Evolutionary conservation across 192 early-diverging fungal species (phyloP).

Genomic region (Coemansia asiatica): DNA sequence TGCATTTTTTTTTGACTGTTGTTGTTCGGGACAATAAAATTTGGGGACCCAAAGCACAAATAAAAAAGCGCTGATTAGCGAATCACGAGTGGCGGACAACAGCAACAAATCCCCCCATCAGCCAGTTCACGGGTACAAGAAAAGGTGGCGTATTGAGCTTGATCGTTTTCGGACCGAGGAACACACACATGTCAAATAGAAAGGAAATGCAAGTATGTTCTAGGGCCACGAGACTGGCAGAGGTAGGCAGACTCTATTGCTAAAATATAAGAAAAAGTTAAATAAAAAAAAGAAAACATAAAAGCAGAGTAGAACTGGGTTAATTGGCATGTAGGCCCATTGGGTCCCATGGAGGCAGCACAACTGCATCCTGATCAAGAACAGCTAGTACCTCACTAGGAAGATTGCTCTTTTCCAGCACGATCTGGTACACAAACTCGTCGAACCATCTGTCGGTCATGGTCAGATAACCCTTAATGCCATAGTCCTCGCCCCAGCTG

Average conservation of each 20-base stretch:
- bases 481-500: slow-evolving; percentile 63
- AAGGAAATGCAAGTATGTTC: neutral
- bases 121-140: neutral
- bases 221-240: neutral
- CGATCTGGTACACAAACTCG: slow-evolving; percentile 80
- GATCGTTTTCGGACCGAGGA: neutral
- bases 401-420: slow-evolving; percentile 65
- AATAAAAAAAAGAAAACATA: neutral
- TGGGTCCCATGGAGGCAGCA: slow-evolving; percentile 76
- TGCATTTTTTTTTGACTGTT: too few relatives aligned
- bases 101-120: neutral
- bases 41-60: too few relatives aligned
- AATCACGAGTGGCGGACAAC: neutral
- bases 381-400: slow-evolving; percentile 63
- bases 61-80: too few relatives aligned
- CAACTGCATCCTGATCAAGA: slow-evolving; percentile 61
- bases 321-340: slow-evolving; percentile 69
- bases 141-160: neutral
- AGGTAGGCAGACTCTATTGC: neutral
- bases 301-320: neutral
- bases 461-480: slow-evolving; percentile 74
- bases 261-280: neutral
- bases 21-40: too few relatives aligned
- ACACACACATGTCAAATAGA: neutral
- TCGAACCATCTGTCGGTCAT: slow-evolving; percentile 78